Percentiles rank a stretch among this genome's conserved stretches.
These are phyloP conservation scores for Staphylotrichum tortipilum DNA, from an alignment of 495 filamentous ascomycete genomes.

Conservation along the genomic window DNA sequence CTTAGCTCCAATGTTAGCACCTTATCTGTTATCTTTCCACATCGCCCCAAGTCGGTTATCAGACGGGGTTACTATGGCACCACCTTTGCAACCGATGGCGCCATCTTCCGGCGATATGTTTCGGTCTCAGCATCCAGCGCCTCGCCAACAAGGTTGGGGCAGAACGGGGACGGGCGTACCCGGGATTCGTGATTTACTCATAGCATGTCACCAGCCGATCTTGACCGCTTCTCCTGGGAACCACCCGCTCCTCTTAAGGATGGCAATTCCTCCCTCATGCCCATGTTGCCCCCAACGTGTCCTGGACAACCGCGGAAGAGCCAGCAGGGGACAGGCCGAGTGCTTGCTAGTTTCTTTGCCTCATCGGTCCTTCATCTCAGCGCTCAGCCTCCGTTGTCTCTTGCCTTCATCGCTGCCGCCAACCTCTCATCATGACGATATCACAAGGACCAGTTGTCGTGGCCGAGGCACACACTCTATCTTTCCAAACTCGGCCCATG, in stretches of 20 bases:
- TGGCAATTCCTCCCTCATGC: neutral
- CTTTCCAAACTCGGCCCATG: neutral
- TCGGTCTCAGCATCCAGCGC: slow-evolving; percentile 5
- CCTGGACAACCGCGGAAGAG: neutral
- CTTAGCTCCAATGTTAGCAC: no score
- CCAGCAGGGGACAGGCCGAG: neutral
- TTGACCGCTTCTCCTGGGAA: neutral
- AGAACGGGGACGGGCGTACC: neutral
- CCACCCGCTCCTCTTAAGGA: neutral
- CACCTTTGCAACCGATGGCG: slow-evolving; percentile 27
- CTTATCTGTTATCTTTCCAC: neutral
- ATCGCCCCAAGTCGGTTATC: neutral
- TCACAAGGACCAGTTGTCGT: slow-evolving; percentile 9
- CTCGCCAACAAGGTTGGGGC: neutral
- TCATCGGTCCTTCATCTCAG: neutral
- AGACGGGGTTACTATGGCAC: slow-evolving; percentile 19
- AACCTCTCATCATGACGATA: slow-evolving; percentile 10
- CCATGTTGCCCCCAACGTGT: neutral
- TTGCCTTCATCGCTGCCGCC: neutral
- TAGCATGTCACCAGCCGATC: slow-evolving; percentile 15
- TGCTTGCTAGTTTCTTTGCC: no score
- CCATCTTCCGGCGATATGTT: no score
- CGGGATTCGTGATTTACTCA: slow-evolving; percentile 18
- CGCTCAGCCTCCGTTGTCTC: no score
- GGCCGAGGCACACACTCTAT: slow-evolving; percentile 1